Evolutionary conservation across 1,284 basidiomycete species (phyloP), one percentile per base, ranked within the genome.

Genomic region (Ustilago bromivora): DNA sequence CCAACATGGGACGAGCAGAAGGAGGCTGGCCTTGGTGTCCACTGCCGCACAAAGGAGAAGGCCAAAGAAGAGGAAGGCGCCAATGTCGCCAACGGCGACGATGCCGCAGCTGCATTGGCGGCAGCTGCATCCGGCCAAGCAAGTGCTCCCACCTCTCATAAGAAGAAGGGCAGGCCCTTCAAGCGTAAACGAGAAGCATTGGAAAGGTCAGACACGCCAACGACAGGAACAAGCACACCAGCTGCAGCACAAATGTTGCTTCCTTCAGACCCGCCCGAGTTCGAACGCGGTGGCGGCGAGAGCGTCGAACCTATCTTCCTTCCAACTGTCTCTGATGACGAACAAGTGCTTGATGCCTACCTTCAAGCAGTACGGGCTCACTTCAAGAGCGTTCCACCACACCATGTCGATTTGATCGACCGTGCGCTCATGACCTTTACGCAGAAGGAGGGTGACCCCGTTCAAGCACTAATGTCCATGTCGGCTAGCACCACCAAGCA

Each of bases 351-450:
- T 66, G 92, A 94, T 81, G 90, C 90, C n/a, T 94, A 93, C 4
- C 88, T 85, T 92, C 92, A 46, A 91, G 93, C 7, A 8, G 71
- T 77, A 9, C 55, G 59, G 5, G 61, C 72, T n/a, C 76, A 78
- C 13, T 75, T 71, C 55, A 70, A 76, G 32, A 41, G 58, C 9
- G 56, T 79, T 0, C 71, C 69, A 3, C 61, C 76, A 93, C 86
- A 89, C 91, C 60, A 94, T 91, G 31, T 90, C 90, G 70, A 92
- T 92, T 76, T 92, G 91, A 9, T 89, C 88, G 94, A 95, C 94
- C 93, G 93, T 92, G 92, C 86, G 92, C 93, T 58, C 92, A 93
- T 5, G 92, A 93, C 85, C 91, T 91, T 47, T 89, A 95, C 41
- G 71, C 76, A 53, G 61, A 88, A 88, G 23, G 91, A 90, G 89